phyloP scores from a whole-genome alignment of 2,329 filamentous ascomycete genomes.

The Sporothrix pseudoabietina region DNA sequence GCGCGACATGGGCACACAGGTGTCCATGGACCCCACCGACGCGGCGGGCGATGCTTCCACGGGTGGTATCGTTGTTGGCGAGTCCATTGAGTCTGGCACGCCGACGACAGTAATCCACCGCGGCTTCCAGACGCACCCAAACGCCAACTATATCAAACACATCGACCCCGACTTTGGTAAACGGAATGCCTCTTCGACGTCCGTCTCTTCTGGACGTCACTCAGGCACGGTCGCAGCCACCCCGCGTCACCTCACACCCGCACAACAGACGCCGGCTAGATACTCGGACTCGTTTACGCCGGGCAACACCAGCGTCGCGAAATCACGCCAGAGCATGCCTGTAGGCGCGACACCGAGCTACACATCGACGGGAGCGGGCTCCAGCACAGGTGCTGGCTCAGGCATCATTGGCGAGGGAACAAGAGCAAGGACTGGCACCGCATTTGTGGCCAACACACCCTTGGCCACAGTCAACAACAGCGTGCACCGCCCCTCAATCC shows the following conservation, averaged over 20 bases:
- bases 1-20: slow-evolving; percentile 77
- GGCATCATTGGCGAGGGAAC: neutral
- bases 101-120: slow-evolving; percentile 68
- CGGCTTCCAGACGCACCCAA: slow-evolving; percentile 78
- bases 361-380: neutral
- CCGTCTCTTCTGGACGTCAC: slow-evolving; percentile 41
- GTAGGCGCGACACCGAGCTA: slow-evolving; percentile 11
- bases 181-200: slow-evolving; percentile 34
- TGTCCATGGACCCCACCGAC: slow-evolving; percentile 53
- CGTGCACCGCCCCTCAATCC: slow-evolving; percentile 34
- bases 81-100: slow-evolving; percentile 53
- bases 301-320: slow-evolving; percentile 22
- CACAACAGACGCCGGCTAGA: slow-evolving; percentile 33
- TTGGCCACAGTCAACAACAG: slow-evolving; percentile 14
- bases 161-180: slow-evolving; percentile 65
- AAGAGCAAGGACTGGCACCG: slow-evolving; percentile 1
- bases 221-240: slow-evolving; percentile 43
- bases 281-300: slow-evolving; percentile 43
- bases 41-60: slow-evolving; percentile 28
- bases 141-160: slow-evolving; percentile 74
- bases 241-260: slow-evolving; percentile 50
- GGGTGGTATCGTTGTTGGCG: slow-evolving; percentile 38
- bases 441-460: slow-evolving; percentile 10
- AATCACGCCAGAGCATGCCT: slow-evolving; percentile 36
- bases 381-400: neutral